phyloP scores from a whole-genome alignment of 768 basidiomycete genomes.

The Lentinus brumalis region DNA sequence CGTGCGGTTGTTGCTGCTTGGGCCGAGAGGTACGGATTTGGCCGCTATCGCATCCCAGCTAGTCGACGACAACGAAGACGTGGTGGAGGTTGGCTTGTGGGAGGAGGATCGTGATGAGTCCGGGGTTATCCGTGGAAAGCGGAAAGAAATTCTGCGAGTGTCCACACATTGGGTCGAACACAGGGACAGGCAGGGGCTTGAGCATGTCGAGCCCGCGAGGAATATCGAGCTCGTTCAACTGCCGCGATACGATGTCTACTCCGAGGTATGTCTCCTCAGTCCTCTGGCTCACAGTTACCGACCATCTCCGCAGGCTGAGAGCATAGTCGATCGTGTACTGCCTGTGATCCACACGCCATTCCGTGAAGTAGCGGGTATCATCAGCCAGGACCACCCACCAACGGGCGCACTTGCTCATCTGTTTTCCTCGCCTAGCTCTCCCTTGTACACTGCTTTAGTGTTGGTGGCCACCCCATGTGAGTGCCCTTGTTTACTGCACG shows the following conservation, averaged over 20 bases:
- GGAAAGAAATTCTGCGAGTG: constrained; percentile 44
- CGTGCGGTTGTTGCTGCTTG: constrained; percentile 57
- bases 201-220: constrained; percentile 62
- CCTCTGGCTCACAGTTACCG: neutral
- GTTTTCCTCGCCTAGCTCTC: constrained; percentile 57
- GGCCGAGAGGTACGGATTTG: constrained; percentile 45
- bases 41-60: constrained; percentile 51
- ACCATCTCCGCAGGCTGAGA: constrained; percentile 17
- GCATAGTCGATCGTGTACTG: constrained; percentile 34
- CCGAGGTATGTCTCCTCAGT: constrained; percentile 44
- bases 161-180: constrained; percentile 78
- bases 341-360: constrained; percentile 59
- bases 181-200: constrained; percentile 61
- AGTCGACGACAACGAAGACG: constrained; percentile 60
- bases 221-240: constrained; percentile 66
- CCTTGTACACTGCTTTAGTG: constrained; percentile 62
- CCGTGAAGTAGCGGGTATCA: constrained; percentile 49
- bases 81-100: constrained; percentile 64
- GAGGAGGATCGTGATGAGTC: constrained; percentile 49
- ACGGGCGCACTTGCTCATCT: constrained; percentile 52
- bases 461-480: constrained; percentile 53
- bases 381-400: constrained; percentile 55
- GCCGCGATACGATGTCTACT: constrained; percentile 43
- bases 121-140: constrained; percentile 5
- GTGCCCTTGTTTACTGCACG: constrained; percentile 9